These are phyloP conservation scores for Penicillium sp. DNA, from an alignment of 2,329 filamentous ascomycete genomes.

Conservation along the genomic window DNA sequence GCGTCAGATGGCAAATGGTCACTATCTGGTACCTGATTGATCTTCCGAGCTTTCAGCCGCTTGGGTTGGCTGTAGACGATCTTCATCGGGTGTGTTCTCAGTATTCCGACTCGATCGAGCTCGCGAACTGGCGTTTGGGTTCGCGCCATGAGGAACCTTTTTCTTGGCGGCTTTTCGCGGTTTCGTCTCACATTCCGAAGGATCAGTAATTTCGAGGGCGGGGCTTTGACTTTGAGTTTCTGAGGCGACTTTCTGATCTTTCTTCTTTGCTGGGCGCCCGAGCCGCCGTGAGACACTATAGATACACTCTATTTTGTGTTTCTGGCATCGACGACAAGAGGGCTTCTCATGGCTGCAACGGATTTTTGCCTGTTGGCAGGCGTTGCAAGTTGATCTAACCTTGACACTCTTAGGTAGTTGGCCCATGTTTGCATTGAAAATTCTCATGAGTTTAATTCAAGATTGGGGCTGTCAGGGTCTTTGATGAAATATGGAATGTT, in stretches of 20 bases:
- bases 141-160: conserved; percentile 1
- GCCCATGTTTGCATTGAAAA: conserved; percentile 5
- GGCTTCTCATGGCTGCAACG: conserved; percentile 47
- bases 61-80: neutral
- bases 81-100: neutral
- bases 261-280: conserved; percentile 44
- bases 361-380: conserved; percentile 48
- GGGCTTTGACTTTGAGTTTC: conserved; percentile 4
- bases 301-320: conserved; percentile 43
- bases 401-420: conserved; percentile 43
- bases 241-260: conserved; percentile 1
- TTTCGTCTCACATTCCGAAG: conserved; percentile 12
- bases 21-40: neutral
- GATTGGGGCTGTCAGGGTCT: neutral
- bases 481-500: neutral
- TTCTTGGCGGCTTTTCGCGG: conserved; percentile 11
- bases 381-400: conserved; percentile 46
- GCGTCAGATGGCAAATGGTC: neutral
- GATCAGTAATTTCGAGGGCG: conserved; percentile 3
- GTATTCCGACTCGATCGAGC: neutral
- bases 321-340: conserved; percentile 43
- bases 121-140: neutral
- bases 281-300: conserved; percentile 46
- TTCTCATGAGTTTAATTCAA: conserved; percentile 14
- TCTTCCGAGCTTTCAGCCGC: neutral